Evolutionary conservation across 805 yeast species (phyloP).

Genomic region (Dipodascus albidus): DNA sequence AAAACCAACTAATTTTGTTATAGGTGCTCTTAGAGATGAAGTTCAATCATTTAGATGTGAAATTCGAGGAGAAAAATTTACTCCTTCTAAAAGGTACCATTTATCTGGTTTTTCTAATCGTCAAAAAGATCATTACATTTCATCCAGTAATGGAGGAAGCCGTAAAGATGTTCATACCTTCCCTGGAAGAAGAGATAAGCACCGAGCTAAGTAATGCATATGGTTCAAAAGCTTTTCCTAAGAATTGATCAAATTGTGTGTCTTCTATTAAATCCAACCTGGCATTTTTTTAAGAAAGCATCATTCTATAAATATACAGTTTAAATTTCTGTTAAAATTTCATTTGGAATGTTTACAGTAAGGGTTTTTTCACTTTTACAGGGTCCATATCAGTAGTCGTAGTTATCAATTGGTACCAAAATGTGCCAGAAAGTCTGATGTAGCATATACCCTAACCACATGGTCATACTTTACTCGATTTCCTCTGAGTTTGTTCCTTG

Average conservation of each 20-base stretch:
- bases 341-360: too few species aligned
- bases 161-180: not conserved
- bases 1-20: not conserved
- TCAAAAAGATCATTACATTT: not conserved
- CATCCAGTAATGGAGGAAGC: not conserved
- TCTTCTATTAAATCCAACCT: too few species aligned
- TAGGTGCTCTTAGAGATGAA: slow-evolving; percentile 10
- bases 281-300: too few species aligned
- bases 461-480: not conserved
- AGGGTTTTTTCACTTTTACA: too few species aligned
- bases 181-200: not conserved
- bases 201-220: not conserved
- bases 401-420: too few species aligned
- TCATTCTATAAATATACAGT: too few species aligned
- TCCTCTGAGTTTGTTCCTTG: not conserved
- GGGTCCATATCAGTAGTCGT: too few species aligned
- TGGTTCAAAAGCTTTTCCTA: too few species aligned
- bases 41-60: slow-evolving; percentile 11
- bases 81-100: not conserved
- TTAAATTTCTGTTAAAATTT: too few species aligned
- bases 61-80: slow-evolving; percentile 7
- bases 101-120: not conserved
- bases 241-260: too few species aligned
- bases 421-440: too few species aligned
- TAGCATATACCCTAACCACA: not conserved